Percentiles rank a stretch among this genome's conserved stretches.
Evolutionary conservation across 305 asterid species (phyloP).

Genomic region (Solanum hybrid): DNA sequence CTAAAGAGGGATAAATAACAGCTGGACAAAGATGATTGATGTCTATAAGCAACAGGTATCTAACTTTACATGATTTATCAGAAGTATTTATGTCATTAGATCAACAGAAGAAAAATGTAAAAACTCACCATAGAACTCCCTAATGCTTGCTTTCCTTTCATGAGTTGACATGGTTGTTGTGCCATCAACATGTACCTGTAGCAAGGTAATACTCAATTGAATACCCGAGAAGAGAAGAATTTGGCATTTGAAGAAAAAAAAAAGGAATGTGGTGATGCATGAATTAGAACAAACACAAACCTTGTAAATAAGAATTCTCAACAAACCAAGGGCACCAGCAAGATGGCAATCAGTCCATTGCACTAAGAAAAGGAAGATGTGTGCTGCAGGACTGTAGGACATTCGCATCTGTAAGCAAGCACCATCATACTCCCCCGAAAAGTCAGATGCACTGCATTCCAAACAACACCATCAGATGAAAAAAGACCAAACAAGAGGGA

Average conservation of each 20-base stretch:
- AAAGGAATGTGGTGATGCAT: not conserved
- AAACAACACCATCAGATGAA: not conserved
- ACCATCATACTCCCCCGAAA: constrained; percentile 60
- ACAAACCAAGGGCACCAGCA: constrained; percentile 72
- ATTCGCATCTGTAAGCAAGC: constrained; percentile 72
- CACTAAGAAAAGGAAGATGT: constrained; percentile 57
- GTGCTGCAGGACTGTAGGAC: constrained; percentile 78
- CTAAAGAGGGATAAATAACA: constrained; percentile 81
- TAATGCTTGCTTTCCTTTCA: constrained; percentile 13
- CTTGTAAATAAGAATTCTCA: constrained; percentile 68
- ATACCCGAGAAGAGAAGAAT: not conserved
- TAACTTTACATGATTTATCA: not conserved
- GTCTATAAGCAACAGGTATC: constrained; percentile 13
- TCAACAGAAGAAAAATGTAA: not conserved
- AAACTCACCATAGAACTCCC: constrained; percentile 11
- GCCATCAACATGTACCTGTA: constrained; percentile 11
- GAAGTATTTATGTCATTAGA: not conserved
- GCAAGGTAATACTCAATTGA: not conserved
- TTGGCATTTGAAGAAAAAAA: not conserved
- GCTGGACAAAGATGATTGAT: constrained; percentile 36
- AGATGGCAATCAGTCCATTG: constrained; percentile 75
- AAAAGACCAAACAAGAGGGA: not conserved
- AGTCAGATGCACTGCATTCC: constrained; percentile 60
- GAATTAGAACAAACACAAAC: constrained; percentile 8
- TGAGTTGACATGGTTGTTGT: constrained; percentile 12